Percentiles rank a stretch among this genome's conserved stretches.
These are phyloP conservation scores for Lomentospora prolificans DNA, from an alignment of 2,329 filamentous ascomycete species.

Conservation along the genomic window DNA sequence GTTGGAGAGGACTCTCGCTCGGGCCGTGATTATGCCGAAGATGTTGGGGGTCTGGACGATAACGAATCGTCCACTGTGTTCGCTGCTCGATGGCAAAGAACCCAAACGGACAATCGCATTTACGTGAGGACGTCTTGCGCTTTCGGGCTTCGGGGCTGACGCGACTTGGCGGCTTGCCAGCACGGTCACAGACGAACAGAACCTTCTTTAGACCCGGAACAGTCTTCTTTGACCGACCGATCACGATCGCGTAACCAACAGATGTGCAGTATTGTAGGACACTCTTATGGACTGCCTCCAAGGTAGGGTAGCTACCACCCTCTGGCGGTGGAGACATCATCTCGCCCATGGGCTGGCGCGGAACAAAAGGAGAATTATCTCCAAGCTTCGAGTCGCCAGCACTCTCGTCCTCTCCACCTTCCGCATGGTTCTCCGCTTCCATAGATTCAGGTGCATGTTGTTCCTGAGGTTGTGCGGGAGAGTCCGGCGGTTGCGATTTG, in stretches of 20 bases:
- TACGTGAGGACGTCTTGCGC: conserved; percentile 57
- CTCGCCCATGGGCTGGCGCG: conserved; percentile 43
- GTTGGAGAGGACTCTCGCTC: conserved; percentile 56
- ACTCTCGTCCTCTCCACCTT: conserved; percentile 33
- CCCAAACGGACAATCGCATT: conserved; percentile 60
- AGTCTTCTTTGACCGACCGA: conserved; percentile 58
- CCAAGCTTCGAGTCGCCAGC: conserved; percentile 37
- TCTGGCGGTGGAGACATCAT: conserved; percentile 56
- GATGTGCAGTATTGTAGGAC: conserved; percentile 57
- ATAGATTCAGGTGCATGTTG: conserved; percentile 36
- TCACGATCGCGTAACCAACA: conserved; percentile 59
- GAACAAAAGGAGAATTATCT: conserved; percentile 40
- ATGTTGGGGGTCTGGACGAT: conserved; percentile 49
- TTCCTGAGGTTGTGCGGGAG: conserved; percentile 29
- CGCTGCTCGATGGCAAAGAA: conserved; percentile 60
- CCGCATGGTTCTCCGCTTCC: conserved; percentile 41
- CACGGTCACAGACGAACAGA: conserved; percentile 56
- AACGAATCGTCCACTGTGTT: conserved; percentile 57
- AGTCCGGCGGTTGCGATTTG: conserved; percentile 15
- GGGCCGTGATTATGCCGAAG: conserved; percentile 55
- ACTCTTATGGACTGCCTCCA: conserved; percentile 55
- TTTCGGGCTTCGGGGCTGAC: conserved; percentile 56
- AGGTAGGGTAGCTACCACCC: conserved; percentile 52
- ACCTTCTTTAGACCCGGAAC: conserved; percentile 59
- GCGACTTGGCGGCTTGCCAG: conserved; percentile 50